phyloP scores from a whole-genome alignment of 2,329 filamentous ascomycete genomes.

The Zymoseptoria ardabiliae region DNA sequence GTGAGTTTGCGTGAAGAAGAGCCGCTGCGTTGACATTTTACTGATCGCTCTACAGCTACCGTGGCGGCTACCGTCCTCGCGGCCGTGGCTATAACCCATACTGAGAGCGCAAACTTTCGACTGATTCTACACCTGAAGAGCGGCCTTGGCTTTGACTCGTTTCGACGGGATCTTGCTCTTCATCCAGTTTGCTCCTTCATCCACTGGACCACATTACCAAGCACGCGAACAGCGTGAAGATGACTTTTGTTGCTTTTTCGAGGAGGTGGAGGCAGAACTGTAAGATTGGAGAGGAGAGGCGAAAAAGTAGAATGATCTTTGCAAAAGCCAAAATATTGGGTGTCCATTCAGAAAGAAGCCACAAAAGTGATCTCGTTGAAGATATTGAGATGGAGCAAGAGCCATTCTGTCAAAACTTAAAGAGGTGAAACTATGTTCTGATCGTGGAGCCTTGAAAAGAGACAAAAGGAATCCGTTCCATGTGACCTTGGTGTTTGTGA shows the following conservation, averaged over 20 bases:
- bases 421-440: constrained; percentile 3
- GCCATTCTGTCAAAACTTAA: constrained; percentile 11
- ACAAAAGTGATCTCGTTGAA: constrained; percentile 15
- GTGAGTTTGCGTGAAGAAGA: not conserved
- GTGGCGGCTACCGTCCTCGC: constrained; percentile 31
- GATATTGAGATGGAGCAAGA: constrained; percentile 18
- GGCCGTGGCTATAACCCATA: constrained; percentile 33
- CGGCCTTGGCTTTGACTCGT: not conserved
- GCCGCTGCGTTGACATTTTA: constrained; percentile 8
- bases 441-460: not conserved
- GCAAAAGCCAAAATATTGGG: constrained; percentile 6
- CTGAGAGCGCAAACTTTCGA: constrained; percentile 24
- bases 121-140: not conserved
- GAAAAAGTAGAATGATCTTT: constrained; percentile 1
- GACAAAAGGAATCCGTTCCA: not conserved
- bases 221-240: not conserved
- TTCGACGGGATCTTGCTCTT: not conserved
- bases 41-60: constrained; percentile 22
- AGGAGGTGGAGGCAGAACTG: not conserved
- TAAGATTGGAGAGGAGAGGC: not conserved
- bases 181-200: not conserved
- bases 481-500: not conserved
- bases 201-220: not conserved
- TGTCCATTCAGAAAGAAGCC: constrained; percentile 22
- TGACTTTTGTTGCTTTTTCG: not conserved